phyloP scores from a whole-genome alignment of 2,329 filamentous ascomycete species.

The Penicillium paneum region DNA sequence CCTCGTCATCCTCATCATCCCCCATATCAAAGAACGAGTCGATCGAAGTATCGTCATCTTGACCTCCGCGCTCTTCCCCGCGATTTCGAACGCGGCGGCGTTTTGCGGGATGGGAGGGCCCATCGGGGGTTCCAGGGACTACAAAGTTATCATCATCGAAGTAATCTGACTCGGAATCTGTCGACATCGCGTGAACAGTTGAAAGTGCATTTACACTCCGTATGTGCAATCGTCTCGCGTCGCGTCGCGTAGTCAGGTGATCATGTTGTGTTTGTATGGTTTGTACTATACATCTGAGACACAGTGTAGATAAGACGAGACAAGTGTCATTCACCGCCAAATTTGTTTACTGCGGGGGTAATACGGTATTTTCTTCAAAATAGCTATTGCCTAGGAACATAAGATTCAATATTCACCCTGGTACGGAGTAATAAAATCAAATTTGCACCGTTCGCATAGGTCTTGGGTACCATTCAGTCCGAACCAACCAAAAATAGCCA shows the following conservation, averaged over 20 bases:
- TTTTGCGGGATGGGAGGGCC: conserved; percentile 31
- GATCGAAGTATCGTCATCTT: conserved; percentile 15
- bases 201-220: background rate
- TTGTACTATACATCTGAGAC: background rate
- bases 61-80: conserved; percentile 11
- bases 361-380: background rate
- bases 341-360: conserved; percentile 13
- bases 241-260: conserved; percentile 16
- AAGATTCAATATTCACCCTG: background rate
- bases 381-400: background rate
- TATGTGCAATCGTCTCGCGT: conserved; percentile 1
- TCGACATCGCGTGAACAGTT: conserved; percentile 25
- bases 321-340: conserved; percentile 12
- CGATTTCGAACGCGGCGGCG: conserved; percentile 32
- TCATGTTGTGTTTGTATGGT: conserved; percentile 7
- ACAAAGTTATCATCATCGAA: conserved; percentile 33
- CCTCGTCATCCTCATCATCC: conserved; percentile 22
- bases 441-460: background rate
- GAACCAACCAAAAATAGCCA: background rate
- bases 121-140: conserved; percentile 22
- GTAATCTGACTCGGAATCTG: conserved; percentile 31
- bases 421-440: background rate
- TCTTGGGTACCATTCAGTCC: background rate
- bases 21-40: conserved; percentile 24
- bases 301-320: background rate